These are phyloP conservation scores for Serendipita vermifera DNA, from an alignment of 768 basidiomycete genomes.

Conservation along the genomic window DNA sequence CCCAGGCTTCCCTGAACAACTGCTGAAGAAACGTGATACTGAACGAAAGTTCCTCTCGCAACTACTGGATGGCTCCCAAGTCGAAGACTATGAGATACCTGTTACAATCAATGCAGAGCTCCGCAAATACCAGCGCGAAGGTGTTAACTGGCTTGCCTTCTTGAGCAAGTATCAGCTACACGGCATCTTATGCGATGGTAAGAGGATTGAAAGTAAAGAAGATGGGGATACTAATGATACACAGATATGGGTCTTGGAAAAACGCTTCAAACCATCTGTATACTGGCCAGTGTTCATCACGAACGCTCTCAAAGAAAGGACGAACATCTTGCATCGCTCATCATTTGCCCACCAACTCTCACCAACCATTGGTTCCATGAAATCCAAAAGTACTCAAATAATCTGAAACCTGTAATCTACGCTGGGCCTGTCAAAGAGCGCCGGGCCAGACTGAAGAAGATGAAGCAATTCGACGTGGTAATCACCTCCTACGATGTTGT, in stretches of 20 bases:
- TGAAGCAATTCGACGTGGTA: conserved; percentile 73
- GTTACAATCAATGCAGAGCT: conserved; percentile 84
- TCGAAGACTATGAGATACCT: conserved; percentile 79
- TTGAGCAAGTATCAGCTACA: conserved; percentile 95
- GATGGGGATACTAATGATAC: conserved; percentile 12
- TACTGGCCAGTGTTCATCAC: conserved; percentile 83
- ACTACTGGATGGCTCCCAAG: conserved; percentile 87
- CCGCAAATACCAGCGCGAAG: conserved; percentile 95
- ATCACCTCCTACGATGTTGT: conserved; percentile 97
- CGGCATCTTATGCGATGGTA: conserved; percentile 95
- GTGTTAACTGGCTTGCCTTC: conserved; percentile 98
- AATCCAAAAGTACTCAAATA: conserved; percentile 80
- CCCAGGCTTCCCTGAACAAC: conserved; percentile 75
- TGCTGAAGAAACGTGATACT: conserved; percentile 69
- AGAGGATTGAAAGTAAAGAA: conserved; percentile 16
- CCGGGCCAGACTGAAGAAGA: conserved; percentile 44
- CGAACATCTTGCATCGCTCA: conserved; percentile 80
- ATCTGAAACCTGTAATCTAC: conserved; percentile 74
- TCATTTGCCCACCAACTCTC: conserved; percentile 92
- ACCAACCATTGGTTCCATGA: conserved; percentile 99
- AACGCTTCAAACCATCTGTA: conserved; percentile 94
- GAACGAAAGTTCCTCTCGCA: conserved; percentile 90
- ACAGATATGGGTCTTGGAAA: conserved; percentile 98
- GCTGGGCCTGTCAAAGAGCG: conserved; percentile 80
- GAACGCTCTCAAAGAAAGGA: conserved; percentile 64